phyloP scores from a whole-genome alignment of 2,329 filamentous ascomycete genomes.

The Colletotrichum musae region DNA sequence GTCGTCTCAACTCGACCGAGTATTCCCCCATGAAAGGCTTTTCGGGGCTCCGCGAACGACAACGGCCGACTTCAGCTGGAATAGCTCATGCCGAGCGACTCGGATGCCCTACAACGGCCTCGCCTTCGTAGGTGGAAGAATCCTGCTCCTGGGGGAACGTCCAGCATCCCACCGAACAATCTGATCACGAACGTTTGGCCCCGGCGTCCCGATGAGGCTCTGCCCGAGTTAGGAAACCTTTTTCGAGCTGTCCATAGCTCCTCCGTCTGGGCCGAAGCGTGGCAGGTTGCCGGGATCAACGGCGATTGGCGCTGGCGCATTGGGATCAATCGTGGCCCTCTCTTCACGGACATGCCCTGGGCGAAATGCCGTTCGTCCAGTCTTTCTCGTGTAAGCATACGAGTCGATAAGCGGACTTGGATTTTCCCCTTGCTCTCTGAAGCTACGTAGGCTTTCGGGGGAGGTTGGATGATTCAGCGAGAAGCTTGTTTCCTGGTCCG shows the following conservation, averaged over 20 bases:
- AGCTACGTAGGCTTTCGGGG: neutral
- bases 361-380: slow-evolving; percentile 26
- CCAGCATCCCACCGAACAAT: neutral
- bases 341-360: slow-evolving; percentile 8
- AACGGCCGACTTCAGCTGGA: neutral
- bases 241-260: slow-evolving; percentile 16
- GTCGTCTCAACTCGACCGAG: slow-evolving; percentile 8
- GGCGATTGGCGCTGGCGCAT: slow-evolving; percentile 21
- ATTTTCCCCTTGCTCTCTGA: neutral
- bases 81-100: slow-evolving; percentile 3
- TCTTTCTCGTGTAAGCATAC: neutral
- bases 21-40: slow-evolving; percentile 6
- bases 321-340: neutral
- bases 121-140: neutral
- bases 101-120: slow-evolving; percentile 8
- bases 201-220: neutral
- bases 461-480: neutral
- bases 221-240: slow-evolving; percentile 10
- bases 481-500: slow-evolving; percentile 8
- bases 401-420: neutral
- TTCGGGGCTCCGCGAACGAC: slow-evolving; percentile 18
- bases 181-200: slow-evolving; percentile 15
- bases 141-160: no score
- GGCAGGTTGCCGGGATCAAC: neutral
- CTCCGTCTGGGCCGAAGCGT: slow-evolving; percentile 7